These are phyloP conservation scores for Coemansia sp. DNA, from an alignment of 192 early-diverging fungal genomes.

Conservation along the genomic window DNA sequence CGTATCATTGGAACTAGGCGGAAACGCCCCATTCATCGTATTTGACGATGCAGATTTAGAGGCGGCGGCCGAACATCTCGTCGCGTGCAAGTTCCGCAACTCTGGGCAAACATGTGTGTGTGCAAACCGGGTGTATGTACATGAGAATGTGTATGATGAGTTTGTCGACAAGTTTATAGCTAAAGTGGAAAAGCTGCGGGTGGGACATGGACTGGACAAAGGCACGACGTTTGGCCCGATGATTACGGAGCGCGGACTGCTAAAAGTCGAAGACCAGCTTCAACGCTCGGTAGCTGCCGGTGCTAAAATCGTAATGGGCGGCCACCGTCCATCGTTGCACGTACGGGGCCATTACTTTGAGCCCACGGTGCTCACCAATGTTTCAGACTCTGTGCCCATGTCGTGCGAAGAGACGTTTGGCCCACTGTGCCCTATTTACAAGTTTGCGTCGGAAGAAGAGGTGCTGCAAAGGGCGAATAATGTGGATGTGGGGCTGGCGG, in stretches of 20 bases:
- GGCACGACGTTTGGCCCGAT: slow-evolving; percentile 76
- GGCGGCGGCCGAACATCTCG: slow-evolving; percentile 35
- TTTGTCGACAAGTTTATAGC: slow-evolving; percentile 67
- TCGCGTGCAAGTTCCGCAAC: slow-evolving; percentile 61
- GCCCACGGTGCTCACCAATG: slow-evolving; percentile 76
- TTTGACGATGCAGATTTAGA: slow-evolving; percentile 56
- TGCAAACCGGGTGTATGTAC: slow-evolving; percentile 69
- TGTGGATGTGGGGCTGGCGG: slow-evolving; percentile 74
- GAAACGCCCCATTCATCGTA: slow-evolving; percentile 61
- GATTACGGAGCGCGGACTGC: slow-evolving; percentile 67
- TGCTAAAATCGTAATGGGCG: slow-evolving; percentile 69
- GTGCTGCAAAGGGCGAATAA: slow-evolving; percentile 75
- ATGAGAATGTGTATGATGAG: slow-evolving; percentile 62
- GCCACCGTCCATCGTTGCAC: slow-evolving; percentile 28
- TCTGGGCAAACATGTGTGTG: slow-evolving; percentile 77
- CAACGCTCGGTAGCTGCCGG: slow-evolving; percentile 72
- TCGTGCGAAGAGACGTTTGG: slow-evolving; percentile 87
- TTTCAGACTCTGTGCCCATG: slow-evolving; percentile 68
- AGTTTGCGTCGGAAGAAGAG: slow-evolving; percentile 78
- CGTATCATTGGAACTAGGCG: slow-evolving; percentile 60
- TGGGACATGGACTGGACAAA: slow-evolving; percentile 73
- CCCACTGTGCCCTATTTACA: slow-evolving; percentile 77
- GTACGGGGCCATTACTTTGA: slow-evolving; percentile 75
- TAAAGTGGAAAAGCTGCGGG: slow-evolving; percentile 59
- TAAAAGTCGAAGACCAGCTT: slow-evolving; percentile 69